Evolutionary conservation across 768 basidiomycete genomes (phyloP).

Genomic region (Termitomyces sp.): DNA sequence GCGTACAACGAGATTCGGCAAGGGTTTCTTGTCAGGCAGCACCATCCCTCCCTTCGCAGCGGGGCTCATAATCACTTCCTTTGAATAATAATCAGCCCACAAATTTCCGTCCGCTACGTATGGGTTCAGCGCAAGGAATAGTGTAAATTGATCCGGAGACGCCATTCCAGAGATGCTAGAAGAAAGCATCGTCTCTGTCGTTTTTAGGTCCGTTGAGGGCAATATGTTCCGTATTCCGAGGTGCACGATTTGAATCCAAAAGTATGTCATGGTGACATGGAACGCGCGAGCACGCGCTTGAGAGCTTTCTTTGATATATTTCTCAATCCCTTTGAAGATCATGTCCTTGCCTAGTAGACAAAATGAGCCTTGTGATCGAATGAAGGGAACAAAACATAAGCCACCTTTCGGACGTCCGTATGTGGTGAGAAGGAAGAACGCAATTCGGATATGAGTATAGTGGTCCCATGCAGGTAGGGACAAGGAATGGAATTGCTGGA

Average conservation of each 20-base stretch:
- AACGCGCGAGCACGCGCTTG: slow-evolving; percentile 38
- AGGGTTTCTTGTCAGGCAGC: slow-evolving; percentile 41
- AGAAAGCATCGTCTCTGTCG: slow-evolving; percentile 3
- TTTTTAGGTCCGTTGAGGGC: slow-evolving; percentile 9
- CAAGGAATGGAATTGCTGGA: slow-evolving; percentile 32
- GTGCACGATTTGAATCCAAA: slow-evolving; percentile 51
- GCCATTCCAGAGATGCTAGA: slow-evolving; percentile 8
- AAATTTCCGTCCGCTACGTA: slow-evolving; percentile 40
- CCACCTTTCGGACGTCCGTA: slow-evolving; percentile 43
- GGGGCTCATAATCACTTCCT: slow-evolving; percentile 42
- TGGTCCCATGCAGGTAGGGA: slow-evolving; percentile 46
- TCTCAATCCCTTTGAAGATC: slow-evolving; percentile 41
- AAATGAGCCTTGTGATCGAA: not conserved
- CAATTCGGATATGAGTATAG: slow-evolving; percentile 45
- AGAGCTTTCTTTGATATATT: slow-evolving; percentile 35
- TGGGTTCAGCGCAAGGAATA: slow-evolving; percentile 40
- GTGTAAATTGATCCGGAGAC: slow-evolving; percentile 30
- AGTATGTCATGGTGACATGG: slow-evolving; percentile 49
- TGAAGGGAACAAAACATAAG: not conserved
- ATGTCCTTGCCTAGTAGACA: slow-evolving; percentile 38
- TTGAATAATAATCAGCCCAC: slow-evolving; percentile 45
- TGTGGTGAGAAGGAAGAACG: slow-evolving; percentile 38
- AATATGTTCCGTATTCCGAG: slow-evolving; percentile 41
- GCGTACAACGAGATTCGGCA: slow-evolving; percentile 39
- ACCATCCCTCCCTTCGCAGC: slow-evolving; percentile 41